Evolutionary conservation across 805 yeast genomes (phyloP), one percentile per base, ranked within the genome.

Genomic region (Starmera caribaea): DNA sequence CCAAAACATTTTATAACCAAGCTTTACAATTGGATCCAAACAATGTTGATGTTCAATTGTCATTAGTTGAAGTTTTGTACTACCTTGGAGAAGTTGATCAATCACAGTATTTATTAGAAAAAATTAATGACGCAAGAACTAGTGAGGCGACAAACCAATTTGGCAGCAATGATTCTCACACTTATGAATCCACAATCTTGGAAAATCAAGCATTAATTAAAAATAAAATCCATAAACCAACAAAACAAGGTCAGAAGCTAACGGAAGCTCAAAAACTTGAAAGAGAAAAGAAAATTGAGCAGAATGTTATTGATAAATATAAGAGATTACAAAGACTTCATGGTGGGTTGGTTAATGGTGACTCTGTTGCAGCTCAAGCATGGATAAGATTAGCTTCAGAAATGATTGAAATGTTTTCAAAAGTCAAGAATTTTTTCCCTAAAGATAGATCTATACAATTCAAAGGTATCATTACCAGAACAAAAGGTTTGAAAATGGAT

Each of bases 301-400:
- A 72, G n/a, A 71, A 69, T 38, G 83, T 79, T 0, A 51, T 70
- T 15, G 77, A 75, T 39, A 78, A 72, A 43, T 76, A 63, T 51
- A 67, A 70, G 12, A 65, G 81, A 44, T 63, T 82, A 56, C 62
- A 68, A 15, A 65, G 80, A 39, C 68, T 81, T 38, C 63, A 68
- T 29, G 62, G 62, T 1, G 75, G 75, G 3, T 46, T 77, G 32
- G 70, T 65, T 33, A 49, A 55, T 4, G 75, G 71, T 3, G 81
- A 79, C 45, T 61, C 58, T 13, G 76, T 75, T n/a, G 83, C 92
- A 0, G 71, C 77, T 2, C 66, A 71, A 8, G 74, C 85, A 2
- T 92, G 97, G 97, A 71, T 85, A 47, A 85, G 86, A 44, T 65
- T 79, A 5, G 96, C 90, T 0, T 74, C 85, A 3, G 95, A 83